Base-by-base conservation (phyloP, 179 eudicot species). In the Camellia oleifera region DNA sequence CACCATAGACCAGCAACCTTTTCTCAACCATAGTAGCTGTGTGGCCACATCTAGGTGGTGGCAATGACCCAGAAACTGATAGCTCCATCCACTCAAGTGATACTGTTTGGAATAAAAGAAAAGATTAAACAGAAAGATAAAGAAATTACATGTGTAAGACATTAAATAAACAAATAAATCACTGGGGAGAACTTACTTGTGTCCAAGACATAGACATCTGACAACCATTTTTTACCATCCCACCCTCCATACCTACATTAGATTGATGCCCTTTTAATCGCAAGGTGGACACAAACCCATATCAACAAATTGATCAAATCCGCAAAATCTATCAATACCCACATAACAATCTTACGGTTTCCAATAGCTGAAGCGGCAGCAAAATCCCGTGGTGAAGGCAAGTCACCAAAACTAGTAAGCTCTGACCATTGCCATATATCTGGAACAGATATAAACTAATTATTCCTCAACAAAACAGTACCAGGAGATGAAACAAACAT, bases 371-470 rank as follows among this genome's bases (percentile, higher is more conserved):
- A 89, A 80, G 98, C 99, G 82, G 99, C 89, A 71, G 98, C 93
- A 87, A 96, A 96, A 84, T 96, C 99, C 80, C 99, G 87, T 7
- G 99, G 89, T 26, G 99, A 95, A 80, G 99, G 99, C 79, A 96
- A 85, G 85, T 96, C 97, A 65, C 99, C 99, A 81, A 96, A 94
- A 81, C 97, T 91, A 57, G 98, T 89, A 78, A 96, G 91, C 88
- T 96, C 98, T 60, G 99, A 92, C 98, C 98, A 96, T 75, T 96
- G 98, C 98, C 98, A 96, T 86, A 96, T 91, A 94, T 96, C 97
- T 96, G 86, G 52, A 82, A 76, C 18, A 66, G 48, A 83, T 60
- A 44, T 18, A 58, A 42, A n/a, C 48, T 4, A 75, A 60, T 66
- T 69, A 80, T 60, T 61, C 78, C 74, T 62, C 69, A 58, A 79